A percentile compares a stretch with the other conserved stretches of the same genome.
Conservation (phyloP, 2,329 filamentous ascomycete genomes). For the Aspergillus aculeatinus region DNA sequence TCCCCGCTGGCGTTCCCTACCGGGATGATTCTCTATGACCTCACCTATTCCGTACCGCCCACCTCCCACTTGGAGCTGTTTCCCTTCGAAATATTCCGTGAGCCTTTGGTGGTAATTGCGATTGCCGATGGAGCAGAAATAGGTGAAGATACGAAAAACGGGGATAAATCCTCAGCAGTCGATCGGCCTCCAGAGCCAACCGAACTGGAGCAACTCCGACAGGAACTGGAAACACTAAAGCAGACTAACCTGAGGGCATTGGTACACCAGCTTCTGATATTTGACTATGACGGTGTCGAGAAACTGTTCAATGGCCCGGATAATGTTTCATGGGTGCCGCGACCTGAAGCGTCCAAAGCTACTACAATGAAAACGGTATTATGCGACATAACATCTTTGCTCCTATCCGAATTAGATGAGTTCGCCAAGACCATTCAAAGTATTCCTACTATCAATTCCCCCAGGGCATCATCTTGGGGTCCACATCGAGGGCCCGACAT, state of each 20-base stretch:
- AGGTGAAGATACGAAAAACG: slow-evolving; percentile 30
- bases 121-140: slow-evolving; percentile 79
- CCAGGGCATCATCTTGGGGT: slow-evolving; percentile 52
- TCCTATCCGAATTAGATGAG: slow-evolving; percentile 73
- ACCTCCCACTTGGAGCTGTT: slow-evolving; percentile 75
- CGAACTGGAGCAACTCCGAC: slow-evolving; percentile 43
- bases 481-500: slow-evolving; percentile 52
- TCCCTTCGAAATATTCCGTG: slow-evolving; percentile 87
- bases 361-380: slow-evolving; percentile 81
- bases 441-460: slow-evolving; percentile 74
- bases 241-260: slow-evolving; percentile 74
- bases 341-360: slow-evolving; percentile 64
- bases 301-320: slow-evolving; percentile 58
- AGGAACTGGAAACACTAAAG: slow-evolving; percentile 68
- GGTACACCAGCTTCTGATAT: slow-evolving; percentile 75
- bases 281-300: slow-evolving; percentile 65
- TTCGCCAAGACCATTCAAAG: slow-evolving; percentile 71
- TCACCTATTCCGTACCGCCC: slow-evolving; percentile 77
- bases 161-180: slow-evolving; percentile 14
- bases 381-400: slow-evolving; percentile 72
- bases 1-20: slow-evolving; percentile 84
- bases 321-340: slow-evolving; percentile 70
- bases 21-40: slow-evolving; percentile 83
- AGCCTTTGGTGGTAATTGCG: slow-evolving; percentile 79
- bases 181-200: slow-evolving; percentile 39